These are phyloP conservation scores for Candolleomyces efflorescens DNA, from an alignment of 768 basidiomycete genomes.

Conservation along the genomic window DNA sequence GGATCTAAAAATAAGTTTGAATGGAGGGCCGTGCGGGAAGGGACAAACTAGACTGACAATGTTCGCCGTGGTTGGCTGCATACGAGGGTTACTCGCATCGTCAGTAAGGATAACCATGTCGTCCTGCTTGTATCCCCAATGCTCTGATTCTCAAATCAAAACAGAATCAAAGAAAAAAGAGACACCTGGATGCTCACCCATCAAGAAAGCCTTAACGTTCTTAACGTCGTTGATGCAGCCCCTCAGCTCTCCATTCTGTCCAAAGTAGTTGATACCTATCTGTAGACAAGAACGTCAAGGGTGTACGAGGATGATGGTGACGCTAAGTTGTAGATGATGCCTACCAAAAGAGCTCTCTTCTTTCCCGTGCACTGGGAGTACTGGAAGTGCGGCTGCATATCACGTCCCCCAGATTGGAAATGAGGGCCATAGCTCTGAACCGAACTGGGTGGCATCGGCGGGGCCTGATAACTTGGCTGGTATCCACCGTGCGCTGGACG, in stretches of 20 bases:
- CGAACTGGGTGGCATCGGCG: conserved; percentile 50
- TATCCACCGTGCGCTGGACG: conserved; percentile 21
- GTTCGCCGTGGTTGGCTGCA: conserved; percentile 73
- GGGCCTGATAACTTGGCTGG: conserved; percentile 29
- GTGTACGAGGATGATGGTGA: not conserved
- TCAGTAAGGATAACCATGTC: conserved; percentile 90
- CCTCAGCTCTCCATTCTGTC: conserved; percentile 57
- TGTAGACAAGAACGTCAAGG: conserved; percentile 20
- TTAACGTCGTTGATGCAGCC: conserved; percentile 93
- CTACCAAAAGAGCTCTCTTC: conserved; percentile 84
- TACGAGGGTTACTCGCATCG: conserved; percentile 55
- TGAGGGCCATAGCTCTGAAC: conserved; percentile 64
- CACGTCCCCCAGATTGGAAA: conserved; percentile 41
- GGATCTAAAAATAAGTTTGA: conserved; percentile 35
- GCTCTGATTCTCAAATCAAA: conserved; percentile 27
- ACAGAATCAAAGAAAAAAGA: not conserved
- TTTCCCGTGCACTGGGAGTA: conserved; percentile 87
- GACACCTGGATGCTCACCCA: conserved; percentile 39
- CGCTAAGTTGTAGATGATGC: conserved; percentile 16
- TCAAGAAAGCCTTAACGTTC: conserved; percentile 78
- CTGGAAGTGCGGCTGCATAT: conserved; percentile 66
- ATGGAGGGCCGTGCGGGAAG: not conserved
- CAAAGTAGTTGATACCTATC: conserved; percentile 89
- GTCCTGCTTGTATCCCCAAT: conserved; percentile 63
- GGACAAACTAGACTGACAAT: conserved; percentile 70